Conservation (phyloP, 371 early-diverging fungal species). For the Mortierella sp. region DNA sequence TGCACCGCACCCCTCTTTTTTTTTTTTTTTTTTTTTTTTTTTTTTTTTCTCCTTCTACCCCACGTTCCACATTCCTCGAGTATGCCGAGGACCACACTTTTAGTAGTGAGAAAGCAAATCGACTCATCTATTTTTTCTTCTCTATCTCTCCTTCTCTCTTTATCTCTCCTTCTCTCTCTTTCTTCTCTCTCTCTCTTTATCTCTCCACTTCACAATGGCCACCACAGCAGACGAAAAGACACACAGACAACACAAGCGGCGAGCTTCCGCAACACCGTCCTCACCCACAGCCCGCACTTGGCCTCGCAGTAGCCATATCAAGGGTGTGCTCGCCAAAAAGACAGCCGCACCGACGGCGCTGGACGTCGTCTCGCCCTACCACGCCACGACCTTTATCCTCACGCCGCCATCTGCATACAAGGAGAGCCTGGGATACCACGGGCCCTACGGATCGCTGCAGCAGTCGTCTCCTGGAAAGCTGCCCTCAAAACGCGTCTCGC, state of each 20-base stretch:
- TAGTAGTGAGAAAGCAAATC: too few species aligned
- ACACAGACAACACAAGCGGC: conserved; percentile 4
- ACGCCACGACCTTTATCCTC: conserved; percentile 48
- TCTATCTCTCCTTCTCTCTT: neutral
- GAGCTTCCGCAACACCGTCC: conserved; percentile 5
- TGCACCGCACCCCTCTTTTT: too few species aligned
- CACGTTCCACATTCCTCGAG: too few species aligned
- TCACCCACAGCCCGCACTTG: conserved; percentile 27
- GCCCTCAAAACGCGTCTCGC: conserved; percentile 18
- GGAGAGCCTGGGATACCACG: too few species aligned
- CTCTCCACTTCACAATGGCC: neutral
- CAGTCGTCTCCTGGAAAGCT: neutral
- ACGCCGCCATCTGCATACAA: conserved; percentile 45
- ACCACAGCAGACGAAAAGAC: conserved; percentile 7
- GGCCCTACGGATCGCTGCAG: neutral
- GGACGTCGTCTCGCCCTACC: conserved; percentile 46
- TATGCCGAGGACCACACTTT: too few species aligned
- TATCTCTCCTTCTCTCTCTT: neutral
- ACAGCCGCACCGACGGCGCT: conserved; percentile 33
- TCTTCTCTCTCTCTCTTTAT: neutral
- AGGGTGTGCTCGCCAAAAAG: conserved; percentile 40
- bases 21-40: too few species aligned
- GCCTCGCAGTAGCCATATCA: conserved; percentile 42
- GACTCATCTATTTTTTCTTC: neutral
- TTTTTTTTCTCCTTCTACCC: too few species aligned